A percentile compares a stretch with the other conserved stretches of the same genome.
Conservation (phyloP, 208 protist genomes). For the Leishmania amazonensis region DNA sequence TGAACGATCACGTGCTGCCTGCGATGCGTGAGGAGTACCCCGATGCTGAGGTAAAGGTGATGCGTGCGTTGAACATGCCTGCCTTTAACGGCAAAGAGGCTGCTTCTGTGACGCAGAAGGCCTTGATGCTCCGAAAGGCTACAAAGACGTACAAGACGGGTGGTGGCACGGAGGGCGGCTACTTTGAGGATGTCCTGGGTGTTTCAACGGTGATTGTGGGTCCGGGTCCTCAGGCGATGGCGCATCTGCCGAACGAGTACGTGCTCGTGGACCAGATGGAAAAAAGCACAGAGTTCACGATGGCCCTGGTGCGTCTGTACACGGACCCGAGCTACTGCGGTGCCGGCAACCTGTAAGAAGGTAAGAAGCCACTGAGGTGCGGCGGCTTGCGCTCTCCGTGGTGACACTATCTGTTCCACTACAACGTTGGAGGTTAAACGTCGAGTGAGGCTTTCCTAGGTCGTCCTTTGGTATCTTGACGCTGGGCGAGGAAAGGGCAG, state of each 20-base stretch:
- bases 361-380: background rate
- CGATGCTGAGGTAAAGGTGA: constrained; percentile 34
- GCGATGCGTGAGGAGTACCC: constrained; percentile 49
- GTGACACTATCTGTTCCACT: background rate
- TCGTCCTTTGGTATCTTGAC: background rate
- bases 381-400: background rate
- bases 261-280: constrained; percentile 42
- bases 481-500: background rate
- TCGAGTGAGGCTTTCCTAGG: background rate
- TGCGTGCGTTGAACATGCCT: constrained; percentile 11
- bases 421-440: background rate
- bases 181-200: constrained; percentile 54
- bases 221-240: constrained; percentile 46
- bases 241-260: constrained; percentile 69
- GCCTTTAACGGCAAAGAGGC: constrained; percentile 45
- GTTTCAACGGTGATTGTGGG: constrained; percentile 56
- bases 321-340: constrained; percentile 23
- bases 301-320: constrained; percentile 38
- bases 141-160: constrained; percentile 26
- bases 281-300: constrained; percentile 34
- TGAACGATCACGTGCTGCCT: constrained; percentile 34
- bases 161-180: constrained; percentile 57
- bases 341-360: constrained; percentile 17
- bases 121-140: constrained; percentile 21
- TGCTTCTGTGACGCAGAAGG: constrained; percentile 36